phyloP scores from a whole-genome alignment of 2,329 filamentous ascomycete species.

The Didymella lethalis region DNA sequence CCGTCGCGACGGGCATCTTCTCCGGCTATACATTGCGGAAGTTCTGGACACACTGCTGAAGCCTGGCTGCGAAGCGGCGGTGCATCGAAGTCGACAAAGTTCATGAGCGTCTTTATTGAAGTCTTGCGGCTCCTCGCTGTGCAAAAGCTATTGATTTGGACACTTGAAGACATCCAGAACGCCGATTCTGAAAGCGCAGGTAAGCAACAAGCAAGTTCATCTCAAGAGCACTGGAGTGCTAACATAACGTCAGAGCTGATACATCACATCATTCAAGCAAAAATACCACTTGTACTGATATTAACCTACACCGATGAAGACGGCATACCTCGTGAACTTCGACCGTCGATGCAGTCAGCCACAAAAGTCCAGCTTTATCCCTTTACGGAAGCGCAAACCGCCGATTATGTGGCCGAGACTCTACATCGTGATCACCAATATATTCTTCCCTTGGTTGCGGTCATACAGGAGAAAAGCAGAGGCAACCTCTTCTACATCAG shows the following conservation, averaged over 20 bases:
- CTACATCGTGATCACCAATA: conserved; percentile 76
- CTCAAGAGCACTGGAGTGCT: not conserved
- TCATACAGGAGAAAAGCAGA: conserved; percentile 86
- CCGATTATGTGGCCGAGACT: conserved; percentile 82
- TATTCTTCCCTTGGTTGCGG: conserved; percentile 77
- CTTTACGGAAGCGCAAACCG: conserved; percentile 79
- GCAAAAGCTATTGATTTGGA: conserved; percentile 87
- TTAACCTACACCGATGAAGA: conserved; percentile 66
- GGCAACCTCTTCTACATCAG: conserved; percentile 92
- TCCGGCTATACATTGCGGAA: conserved; percentile 49
- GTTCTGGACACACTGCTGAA: conserved; percentile 49
- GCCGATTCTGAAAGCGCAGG: conserved; percentile 82
- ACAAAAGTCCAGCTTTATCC: conserved; percentile 77
- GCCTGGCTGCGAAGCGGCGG: conserved; percentile 58
- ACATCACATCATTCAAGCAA: conserved; percentile 77
- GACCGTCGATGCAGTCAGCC: conserved; percentile 46
- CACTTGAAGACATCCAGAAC: conserved; percentile 88
- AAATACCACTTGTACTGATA: conserved; percentile 74
- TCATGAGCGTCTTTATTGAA: conserved; percentile 89
- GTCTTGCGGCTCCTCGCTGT: conserved; percentile 81
- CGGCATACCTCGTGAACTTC: conserved; percentile 48
- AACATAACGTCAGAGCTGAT: conserved; percentile 67
- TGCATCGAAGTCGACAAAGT: conserved; percentile 66
- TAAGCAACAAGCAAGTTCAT: not conserved
- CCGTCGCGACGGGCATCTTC: conserved; percentile 41